phyloP scores from a whole-genome alignment of 1,139 yeast genomes.

The Petasospora rhodanensis region DNA sequence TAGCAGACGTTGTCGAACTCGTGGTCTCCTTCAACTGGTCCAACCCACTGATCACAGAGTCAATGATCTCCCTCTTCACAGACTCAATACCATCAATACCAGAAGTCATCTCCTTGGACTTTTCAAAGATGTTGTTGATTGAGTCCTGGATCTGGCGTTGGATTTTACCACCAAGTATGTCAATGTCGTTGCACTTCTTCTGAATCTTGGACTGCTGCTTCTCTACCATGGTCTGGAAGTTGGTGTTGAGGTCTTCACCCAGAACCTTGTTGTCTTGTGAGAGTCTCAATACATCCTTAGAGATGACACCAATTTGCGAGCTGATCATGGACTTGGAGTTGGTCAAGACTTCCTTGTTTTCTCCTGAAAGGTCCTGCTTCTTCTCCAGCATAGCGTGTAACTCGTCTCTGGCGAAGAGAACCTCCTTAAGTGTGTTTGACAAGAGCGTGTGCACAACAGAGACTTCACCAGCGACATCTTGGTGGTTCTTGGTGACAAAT shows the following conservation, averaged over 20 bases:
- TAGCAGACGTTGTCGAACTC: not conserved
- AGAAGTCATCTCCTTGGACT: slow-evolving; percentile 1
- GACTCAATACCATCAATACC: slow-evolving; percentile 14
- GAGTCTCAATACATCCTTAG: slow-evolving; percentile 6
- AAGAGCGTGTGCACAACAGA: slow-evolving; percentile 12
- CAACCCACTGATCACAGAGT: slow-evolving; percentile 14
- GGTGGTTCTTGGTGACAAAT: slow-evolving; percentile 25
- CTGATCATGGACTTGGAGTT: slow-evolving; percentile 7
- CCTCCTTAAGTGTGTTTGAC: slow-evolving; percentile 9
- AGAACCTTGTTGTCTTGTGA: slow-evolving; percentile 9
- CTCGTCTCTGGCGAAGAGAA: slow-evolving; percentile 16
- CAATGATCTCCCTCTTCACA: slow-evolving; percentile 14
- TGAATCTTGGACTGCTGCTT: slow-evolving; percentile 13
- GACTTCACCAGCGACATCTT: slow-evolving; percentile 20
- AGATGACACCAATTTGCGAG: slow-evolving; percentile 5
- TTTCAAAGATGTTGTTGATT: slow-evolving; percentile 5
- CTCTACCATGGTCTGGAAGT: slow-evolving; percentile 9
- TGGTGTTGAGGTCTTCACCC: slow-evolving; percentile 7
- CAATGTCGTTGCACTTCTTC: slow-evolving; percentile 10
- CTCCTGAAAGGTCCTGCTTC: slow-evolving; percentile 10
- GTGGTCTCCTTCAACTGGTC: slow-evolving; percentile 3
- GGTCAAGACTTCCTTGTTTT: slow-evolving; percentile 15
- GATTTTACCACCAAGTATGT: slow-evolving; percentile 3
- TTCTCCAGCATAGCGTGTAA: slow-evolving; percentile 18
- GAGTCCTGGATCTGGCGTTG: slow-evolving; percentile 6